Conservation (phyloP, 2,329 filamentous ascomycete species). For the Xylaria hypoxylon region DNA sequence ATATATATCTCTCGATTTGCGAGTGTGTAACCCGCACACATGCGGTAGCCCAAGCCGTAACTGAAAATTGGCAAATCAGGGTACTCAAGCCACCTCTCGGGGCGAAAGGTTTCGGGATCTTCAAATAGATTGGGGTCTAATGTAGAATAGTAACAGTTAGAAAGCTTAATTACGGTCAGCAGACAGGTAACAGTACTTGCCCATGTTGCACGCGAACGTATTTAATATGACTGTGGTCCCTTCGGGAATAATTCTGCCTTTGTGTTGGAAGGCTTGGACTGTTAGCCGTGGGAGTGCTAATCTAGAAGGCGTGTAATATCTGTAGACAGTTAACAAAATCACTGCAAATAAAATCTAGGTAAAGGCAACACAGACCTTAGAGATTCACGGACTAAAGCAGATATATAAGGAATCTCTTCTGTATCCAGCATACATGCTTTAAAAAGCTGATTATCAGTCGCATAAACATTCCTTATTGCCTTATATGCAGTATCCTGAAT, state of each 20-base stretch:
- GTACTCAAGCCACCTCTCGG: too few relatives aligned
- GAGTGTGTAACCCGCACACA: slow-evolving; percentile 6
- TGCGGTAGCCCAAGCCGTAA: slow-evolving; percentile 3
- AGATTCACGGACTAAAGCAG: too few relatives aligned
- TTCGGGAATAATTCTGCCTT: not conserved
- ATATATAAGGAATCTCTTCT: not conserved
- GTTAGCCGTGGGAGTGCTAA: not conserved
- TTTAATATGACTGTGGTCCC: slow-evolving; percentile 3
- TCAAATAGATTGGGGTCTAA: too few relatives aligned
- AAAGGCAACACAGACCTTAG: too few relatives aligned
- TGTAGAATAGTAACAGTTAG: too few relatives aligned
- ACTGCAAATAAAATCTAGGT: too few relatives aligned
- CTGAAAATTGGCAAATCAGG: slow-evolving; percentile 1
- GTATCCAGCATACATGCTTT: not conserved
- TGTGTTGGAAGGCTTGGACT: not conserved
- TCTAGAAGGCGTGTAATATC: too few relatives aligned
- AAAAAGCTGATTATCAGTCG: not conserved
- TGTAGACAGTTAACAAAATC: too few relatives aligned
- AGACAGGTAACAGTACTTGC: too few relatives aligned
- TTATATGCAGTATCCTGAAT: not conserved
- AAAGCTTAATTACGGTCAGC: too few relatives aligned
- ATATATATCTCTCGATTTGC: not conserved
- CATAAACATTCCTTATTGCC: slow-evolving; percentile 1
- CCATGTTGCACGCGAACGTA: not conserved
- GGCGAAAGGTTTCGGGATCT: too few relatives aligned